Conservation (phyloP, 2,329 filamentous ascomycete species). For the Ophiocordyceps camponoti-rufipedis region DNA sequence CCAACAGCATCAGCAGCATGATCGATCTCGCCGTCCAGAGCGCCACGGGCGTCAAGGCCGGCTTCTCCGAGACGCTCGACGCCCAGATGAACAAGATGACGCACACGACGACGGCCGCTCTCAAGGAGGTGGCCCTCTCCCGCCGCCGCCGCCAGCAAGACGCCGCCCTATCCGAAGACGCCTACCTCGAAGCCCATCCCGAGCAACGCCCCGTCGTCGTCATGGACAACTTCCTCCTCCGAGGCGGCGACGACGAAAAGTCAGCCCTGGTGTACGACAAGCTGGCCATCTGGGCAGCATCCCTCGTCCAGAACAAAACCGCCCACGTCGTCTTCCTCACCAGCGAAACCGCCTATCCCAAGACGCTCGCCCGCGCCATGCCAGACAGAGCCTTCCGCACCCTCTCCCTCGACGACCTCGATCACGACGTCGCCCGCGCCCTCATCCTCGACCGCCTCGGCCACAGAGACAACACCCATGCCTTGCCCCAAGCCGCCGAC, state of each 20-base stretch:
- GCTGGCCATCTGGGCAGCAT: conserved; percentile 76
- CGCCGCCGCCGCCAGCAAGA: conserved; percentile 57
- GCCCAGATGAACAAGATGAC: conserved; percentile 79
- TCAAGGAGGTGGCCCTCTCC: conserved; percentile 60
- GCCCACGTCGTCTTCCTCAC: conserved; percentile 93
- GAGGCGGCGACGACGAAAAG: conserved; percentile 35
- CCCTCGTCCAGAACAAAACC: conserved; percentile 68
- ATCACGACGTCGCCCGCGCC: conserved; percentile 68
- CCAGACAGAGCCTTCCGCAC: conserved; percentile 84
- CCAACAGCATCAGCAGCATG: conserved; percentile 85
- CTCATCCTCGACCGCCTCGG: conserved; percentile 69
- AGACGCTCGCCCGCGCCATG: conserved; percentile 69
- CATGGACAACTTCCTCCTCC: conserved; percentile 82
- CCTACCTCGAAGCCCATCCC: conserved; percentile 78
- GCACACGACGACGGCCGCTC: conserved; percentile 61
- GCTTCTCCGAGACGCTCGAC: conserved; percentile 85
- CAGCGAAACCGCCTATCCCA: conserved; percentile 73
- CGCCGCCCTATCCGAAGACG: conserved; percentile 55
- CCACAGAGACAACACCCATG: conserved; percentile 13
- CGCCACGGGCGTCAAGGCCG: conserved; percentile 84
- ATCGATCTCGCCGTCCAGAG: conserved; percentile 85
- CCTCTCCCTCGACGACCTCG: conserved; percentile 71
- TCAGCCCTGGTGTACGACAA: conserved; percentile 52
- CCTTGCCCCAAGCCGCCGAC: conserved; percentile 36
- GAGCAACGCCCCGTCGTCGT: conserved; percentile 70